Conservation (phyloP, 257 asterid species). For the Solanum rostratum region DNA sequence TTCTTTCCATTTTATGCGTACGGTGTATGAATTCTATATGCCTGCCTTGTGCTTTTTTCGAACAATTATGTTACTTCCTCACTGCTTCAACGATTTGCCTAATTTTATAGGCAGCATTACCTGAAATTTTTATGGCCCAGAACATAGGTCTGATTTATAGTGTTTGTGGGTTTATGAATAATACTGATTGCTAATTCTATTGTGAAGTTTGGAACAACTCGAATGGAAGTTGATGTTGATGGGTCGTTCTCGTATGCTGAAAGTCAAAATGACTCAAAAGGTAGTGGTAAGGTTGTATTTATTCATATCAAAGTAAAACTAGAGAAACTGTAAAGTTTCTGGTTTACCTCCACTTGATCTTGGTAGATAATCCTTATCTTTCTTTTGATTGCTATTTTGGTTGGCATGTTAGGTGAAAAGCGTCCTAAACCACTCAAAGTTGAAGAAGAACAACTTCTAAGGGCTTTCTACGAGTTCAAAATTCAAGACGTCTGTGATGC, state of each 20-base stretch:
- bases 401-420: conserved; percentile 51
- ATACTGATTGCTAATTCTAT: conserved; percentile 16
- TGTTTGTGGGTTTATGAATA: not conserved
- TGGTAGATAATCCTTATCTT: not conserved
- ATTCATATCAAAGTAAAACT: not conserved
- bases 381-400: not conserved
- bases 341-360: not conserved
- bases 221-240: conserved; percentile 80
- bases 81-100: not conserved
- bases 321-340: not conserved
- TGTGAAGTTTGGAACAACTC: conserved; percentile 73
- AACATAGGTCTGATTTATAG: not conserved
- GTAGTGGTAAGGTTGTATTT: conserved; percentile 25
- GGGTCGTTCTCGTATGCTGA: conserved; percentile 84
- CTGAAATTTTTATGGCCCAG: not conserved
- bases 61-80: not conserved
- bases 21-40: not conserved
- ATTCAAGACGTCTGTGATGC: conserved; percentile 98
- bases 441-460: conserved; percentile 79
- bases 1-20: not conserved
- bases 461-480: conserved; percentile 89
- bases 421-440: conserved; percentile 75
- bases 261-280: conserved; percentile 36
- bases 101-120: not conserved
- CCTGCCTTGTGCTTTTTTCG: not conserved